These are phyloP conservation scores for Myriosclerotinia curreyana DNA, from an alignment of 2,329 filamentous ascomycete species.

Conservation along the genomic window DNA sequence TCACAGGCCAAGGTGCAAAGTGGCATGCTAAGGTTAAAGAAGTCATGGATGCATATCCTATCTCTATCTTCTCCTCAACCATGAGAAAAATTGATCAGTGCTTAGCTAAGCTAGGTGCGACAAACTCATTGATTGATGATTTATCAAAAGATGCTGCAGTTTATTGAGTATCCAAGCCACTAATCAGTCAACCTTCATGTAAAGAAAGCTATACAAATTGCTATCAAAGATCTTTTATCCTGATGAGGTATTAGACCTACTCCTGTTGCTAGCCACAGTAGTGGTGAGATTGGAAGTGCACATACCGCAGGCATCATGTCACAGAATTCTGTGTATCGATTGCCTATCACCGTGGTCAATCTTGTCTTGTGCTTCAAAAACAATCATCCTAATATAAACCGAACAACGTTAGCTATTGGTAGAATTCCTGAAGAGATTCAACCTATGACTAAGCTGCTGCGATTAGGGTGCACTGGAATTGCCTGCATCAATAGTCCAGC, in stretches of 20 bases:
- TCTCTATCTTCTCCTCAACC: conserved; percentile 42
- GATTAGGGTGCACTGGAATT: conserved; percentile 36
- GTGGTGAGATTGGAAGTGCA: conserved; percentile 50
- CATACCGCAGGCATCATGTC: conserved; percentile 45
- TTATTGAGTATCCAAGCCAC: conserved; percentile 41
- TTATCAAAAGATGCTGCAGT: conserved; percentile 40
- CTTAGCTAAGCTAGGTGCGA: conserved; percentile 40
- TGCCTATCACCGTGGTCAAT: conserved; percentile 45
- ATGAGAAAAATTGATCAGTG: conserved; percentile 40
- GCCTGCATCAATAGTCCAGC: conserved; percentile 41
- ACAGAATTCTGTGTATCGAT: conserved; percentile 42
- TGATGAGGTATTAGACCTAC: conserved; percentile 45
- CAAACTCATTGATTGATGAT: conserved; percentile 38
- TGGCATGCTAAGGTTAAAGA: conserved; percentile 37
- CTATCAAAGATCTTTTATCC: conserved; percentile 45
- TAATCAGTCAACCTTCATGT: conserved; percentile 47
- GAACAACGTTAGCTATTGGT: conserved; percentile 55
- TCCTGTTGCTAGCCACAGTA: conserved; percentile 47
- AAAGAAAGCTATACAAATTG: conserved; percentile 49
- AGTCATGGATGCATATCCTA: conserved; percentile 37
- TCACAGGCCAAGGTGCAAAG: conserved; percentile 37
- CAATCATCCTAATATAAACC: conserved; percentile 37
- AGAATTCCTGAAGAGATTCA: conserved; percentile 31
- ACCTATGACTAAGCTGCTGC: conserved; percentile 40
- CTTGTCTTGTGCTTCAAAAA: conserved; percentile 36